Evolutionary conservation across 2,329 filamentous ascomycete genomes (phyloP).

Genomic region (Aspergillus ochraceoroseus): DNA sequence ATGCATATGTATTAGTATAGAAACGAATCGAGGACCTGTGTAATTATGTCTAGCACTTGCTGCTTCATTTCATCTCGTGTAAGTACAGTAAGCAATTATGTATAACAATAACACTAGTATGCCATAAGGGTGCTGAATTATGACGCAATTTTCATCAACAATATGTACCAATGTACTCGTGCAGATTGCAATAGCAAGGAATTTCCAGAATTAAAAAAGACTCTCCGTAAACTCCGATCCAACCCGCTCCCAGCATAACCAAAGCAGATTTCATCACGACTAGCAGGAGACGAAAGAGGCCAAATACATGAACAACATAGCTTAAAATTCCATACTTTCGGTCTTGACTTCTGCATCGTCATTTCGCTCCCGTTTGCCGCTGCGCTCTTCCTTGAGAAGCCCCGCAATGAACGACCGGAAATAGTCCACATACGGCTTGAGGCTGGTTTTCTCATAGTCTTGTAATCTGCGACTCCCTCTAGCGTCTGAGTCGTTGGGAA

Average conservation of each 20-base stretch:
- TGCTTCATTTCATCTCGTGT: too few species aligned
- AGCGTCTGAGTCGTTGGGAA: conserved; percentile 30
- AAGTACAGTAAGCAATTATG: too few species aligned
- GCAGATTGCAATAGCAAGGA: too few species aligned
- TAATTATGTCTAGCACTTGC: conserved; percentile 13
- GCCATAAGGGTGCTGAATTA: too few species aligned
- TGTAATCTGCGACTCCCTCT: conserved; percentile 50
- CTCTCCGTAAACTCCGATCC: too few species aligned
- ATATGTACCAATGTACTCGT: too few species aligned
- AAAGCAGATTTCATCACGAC: background rate
- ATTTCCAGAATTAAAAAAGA: too few species aligned
- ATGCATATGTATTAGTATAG: conserved; percentile 23
- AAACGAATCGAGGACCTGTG: conserved; percentile 20
- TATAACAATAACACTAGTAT: too few species aligned
- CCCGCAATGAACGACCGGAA: conserved; percentile 76
- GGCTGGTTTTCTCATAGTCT: conserved; percentile 95
- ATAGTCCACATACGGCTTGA: conserved; percentile 87
- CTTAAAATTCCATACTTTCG: conserved; percentile 63
- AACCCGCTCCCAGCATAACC: too few species aligned
- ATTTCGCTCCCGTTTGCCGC: conserved; percentile 49
- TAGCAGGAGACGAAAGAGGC: background rate
- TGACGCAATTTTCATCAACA: too few species aligned
- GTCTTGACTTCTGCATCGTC: conserved; percentile 43
- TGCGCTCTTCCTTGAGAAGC: conserved; percentile 69
- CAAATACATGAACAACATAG: background rate